Conservation (phyloP, 257 asterid genomes). For the Buddleja alternifolia region DNA sequence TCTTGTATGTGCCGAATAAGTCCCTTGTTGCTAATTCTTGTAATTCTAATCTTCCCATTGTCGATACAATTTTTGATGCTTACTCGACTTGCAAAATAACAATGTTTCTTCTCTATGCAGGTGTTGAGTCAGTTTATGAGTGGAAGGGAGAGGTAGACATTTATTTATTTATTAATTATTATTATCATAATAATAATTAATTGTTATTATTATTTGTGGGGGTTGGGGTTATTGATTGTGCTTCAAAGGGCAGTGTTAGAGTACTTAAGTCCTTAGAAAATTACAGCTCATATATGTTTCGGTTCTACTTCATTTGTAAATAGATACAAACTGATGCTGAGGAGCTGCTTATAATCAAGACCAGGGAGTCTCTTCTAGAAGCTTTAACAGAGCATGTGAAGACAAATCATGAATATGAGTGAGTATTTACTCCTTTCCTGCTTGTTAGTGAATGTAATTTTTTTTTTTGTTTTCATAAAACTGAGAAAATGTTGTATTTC, state of each 20-base stretch:
- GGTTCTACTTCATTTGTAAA: constrained; percentile 2
- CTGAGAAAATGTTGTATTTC: constrained; percentile 4
- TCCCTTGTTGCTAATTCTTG: background rate
- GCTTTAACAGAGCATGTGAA: constrained; percentile 86
- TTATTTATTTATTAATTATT: background rate
- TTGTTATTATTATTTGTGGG: background rate
- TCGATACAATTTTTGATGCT: constrained; percentile 10
- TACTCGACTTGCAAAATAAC: constrained; percentile 15
- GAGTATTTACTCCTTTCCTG: constrained; percentile 33
- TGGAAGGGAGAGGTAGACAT: constrained; percentile 89
- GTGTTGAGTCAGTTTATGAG: constrained; percentile 83
- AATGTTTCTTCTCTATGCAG: constrained; percentile 44
- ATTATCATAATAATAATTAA: too few species aligned
- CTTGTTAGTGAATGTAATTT: background rate
- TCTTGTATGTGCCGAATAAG: constrained; percentile 2
- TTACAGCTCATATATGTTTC: background rate
- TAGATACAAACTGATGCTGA: constrained; percentile 92
- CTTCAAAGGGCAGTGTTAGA: background rate
- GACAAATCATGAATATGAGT: constrained; percentile 94
- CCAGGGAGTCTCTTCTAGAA: constrained; percentile 86
- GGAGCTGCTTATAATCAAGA: constrained; percentile 93
- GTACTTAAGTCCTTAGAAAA: background rate
- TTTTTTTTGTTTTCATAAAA: background rate
- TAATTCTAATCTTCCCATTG: background rate
- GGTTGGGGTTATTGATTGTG: background rate